phyloP scores from a whole-genome alignment of 225 moss, liverwort and hornwort genomes.

The Antitrichia curtipendula region DNA sequence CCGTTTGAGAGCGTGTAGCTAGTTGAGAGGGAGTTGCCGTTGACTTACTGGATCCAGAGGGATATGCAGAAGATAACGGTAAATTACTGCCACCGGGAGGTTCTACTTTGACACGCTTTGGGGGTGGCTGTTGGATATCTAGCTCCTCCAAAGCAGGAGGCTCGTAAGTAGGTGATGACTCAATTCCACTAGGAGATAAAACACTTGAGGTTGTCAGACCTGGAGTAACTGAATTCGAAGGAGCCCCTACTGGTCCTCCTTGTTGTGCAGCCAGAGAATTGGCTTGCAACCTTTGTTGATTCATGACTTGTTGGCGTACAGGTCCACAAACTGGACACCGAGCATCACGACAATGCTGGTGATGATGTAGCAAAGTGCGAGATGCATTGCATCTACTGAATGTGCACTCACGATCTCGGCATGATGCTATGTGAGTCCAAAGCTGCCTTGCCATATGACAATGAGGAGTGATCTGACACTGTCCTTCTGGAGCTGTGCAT shows the following conservation, averaged over 20 bases:
- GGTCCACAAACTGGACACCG: constrained; percentile 97
- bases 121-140: constrained; percentile 63
- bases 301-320: constrained; percentile 72
- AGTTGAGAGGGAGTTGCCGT: constrained; percentile 7
- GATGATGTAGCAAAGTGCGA: constrained; percentile 81
- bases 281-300: constrained; percentile 58
- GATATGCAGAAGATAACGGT: constrained; percentile 21
- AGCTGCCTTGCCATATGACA: constrained; percentile 95
- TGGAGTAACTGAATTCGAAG: constrained; percentile 20
- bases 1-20: constrained; percentile 10
- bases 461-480: constrained; percentile 77
- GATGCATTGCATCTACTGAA: constrained; percentile 92
- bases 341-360: constrained; percentile 71
- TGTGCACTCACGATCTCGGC: constrained; percentile 76
- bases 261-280: constrained; percentile 23
- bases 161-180: constrained; percentile 31
- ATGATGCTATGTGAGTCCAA: constrained; percentile 72
- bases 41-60: constrained; percentile 21
- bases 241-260: constrained; percentile 22
- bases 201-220: constrained; percentile 13
- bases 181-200: constrained; percentile 30
- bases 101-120: constrained; percentile 70
- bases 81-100: constrained; percentile 11
- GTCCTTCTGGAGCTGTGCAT: constrained; percentile 69
- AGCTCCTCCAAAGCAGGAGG: constrained; percentile 26